Conservation (phyloP, 2,329 filamentous ascomycete genomes). For the Colletotrichum camelliae region DNA sequence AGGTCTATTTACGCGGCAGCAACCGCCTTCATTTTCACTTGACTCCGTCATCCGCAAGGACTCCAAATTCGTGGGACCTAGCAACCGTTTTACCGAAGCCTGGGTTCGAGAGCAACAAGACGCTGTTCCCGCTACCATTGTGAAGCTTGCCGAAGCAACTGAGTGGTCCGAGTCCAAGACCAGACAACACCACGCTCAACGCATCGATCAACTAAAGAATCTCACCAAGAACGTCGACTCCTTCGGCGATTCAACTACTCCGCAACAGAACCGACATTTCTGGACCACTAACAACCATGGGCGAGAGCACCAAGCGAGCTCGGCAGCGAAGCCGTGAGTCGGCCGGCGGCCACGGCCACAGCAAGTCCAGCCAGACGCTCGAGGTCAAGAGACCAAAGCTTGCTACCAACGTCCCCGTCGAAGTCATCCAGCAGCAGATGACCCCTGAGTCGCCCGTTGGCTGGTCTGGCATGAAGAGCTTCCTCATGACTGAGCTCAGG, state of each 20-base stretch:
- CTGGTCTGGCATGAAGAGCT: conserved; percentile 18
- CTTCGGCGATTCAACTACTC: not conserved
- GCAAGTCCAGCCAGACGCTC: not conserved
- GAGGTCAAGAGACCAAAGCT: conserved; percentile 17
- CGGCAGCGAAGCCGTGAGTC: conserved; percentile 22
- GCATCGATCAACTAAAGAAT: conserved; percentile 11
- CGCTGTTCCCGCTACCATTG: conserved; percentile 12
- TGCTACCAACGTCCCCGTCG: conserved; percentile 6
- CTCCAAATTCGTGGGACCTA: conserved; percentile 9
- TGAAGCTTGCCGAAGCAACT: conserved; percentile 10
- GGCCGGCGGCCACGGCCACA: not conserved
- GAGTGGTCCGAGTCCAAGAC: conserved; percentile 9
- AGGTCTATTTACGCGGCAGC: conserved; percentile 18
- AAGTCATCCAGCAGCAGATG: conserved; percentile 2
- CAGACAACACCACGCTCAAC: conserved; percentile 7
- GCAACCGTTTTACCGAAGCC: conserved; percentile 16
- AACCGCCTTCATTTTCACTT: conserved; percentile 15
- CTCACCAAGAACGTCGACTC: conserved; percentile 14
- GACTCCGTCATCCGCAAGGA: conserved; percentile 14
- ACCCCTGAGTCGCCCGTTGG: conserved; percentile 1
- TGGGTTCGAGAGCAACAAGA: conserved; percentile 20
- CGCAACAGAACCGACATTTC: not conserved
- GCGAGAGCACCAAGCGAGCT: conserved; percentile 15
- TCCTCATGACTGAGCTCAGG: conserved; percentile 16
- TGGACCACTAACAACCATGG: conserved; percentile 4